A percentile compares a stretch with the other conserved stretches of the same genome.
Conservation (phyloP, 1,139 yeast genomes). For the Diutina pseudorugosa region DNA sequence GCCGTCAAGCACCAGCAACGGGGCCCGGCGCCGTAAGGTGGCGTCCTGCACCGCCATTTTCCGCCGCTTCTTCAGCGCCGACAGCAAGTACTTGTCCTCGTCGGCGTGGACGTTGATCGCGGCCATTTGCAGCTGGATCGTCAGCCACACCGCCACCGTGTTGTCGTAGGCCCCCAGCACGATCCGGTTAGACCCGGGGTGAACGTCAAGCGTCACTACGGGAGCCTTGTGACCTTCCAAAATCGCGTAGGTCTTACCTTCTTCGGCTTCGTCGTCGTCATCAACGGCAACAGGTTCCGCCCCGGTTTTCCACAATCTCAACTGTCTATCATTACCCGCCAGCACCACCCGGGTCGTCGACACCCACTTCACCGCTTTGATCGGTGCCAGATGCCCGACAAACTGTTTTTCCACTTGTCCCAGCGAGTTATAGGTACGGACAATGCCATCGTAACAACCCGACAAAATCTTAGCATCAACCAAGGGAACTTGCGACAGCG, state of each 20-base stretch:
- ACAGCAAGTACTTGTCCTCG: conserved; percentile 37
- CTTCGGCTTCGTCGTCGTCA: conserved; percentile 42
- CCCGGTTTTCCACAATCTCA: conserved; percentile 78
- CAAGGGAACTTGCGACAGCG: conserved; percentile 18
- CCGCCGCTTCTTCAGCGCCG: conserved; percentile 83
- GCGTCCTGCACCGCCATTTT: conserved; percentile 71
- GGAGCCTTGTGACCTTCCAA: conserved; percentile 86
- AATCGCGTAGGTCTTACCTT: conserved; percentile 69
- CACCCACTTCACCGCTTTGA: conserved; percentile 71
- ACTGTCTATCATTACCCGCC: conserved; percentile 80
- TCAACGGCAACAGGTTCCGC: conserved; percentile 27
- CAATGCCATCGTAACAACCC: conserved; percentile 92
- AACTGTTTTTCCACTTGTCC: conserved; percentile 79
- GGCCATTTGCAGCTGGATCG: conserved; percentile 66
- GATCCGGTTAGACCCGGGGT: conserved; percentile 39
- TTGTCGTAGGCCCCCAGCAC: conserved; percentile 80
- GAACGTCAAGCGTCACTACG: conserved; percentile 64
- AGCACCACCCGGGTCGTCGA: conserved; percentile 67
- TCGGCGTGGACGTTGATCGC: conserved; percentile 43
- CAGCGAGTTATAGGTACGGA: conserved; percentile 74
- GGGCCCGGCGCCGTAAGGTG: conserved; percentile 67
- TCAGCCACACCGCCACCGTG: conserved; percentile 81
- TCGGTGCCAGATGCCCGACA: conserved; percentile 80
- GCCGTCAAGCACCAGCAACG: conserved; percentile 64
- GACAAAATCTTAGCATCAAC: conserved; percentile 49